Conservation (phyloP, 768 basidiomycete genomes). For the Collybia sordida region DNA sequence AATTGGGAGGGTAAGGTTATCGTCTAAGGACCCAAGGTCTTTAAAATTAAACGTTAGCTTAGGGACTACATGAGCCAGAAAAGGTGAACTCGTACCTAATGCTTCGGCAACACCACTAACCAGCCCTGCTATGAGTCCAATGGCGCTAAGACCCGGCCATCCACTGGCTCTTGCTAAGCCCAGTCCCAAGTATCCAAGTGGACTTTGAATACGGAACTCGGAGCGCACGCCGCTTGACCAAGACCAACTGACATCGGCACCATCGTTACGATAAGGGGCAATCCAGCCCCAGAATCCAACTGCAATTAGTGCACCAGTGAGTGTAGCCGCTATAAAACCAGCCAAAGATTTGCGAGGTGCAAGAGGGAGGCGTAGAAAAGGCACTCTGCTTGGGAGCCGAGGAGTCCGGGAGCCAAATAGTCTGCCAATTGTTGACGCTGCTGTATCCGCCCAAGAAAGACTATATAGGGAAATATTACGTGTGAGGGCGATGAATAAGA, state of each 20-base stretch:
- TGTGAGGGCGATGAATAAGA: not conserved
- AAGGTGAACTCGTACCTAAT: constrained; percentile 57
- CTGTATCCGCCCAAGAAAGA: constrained; percentile 94
- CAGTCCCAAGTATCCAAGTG: constrained; percentile 11
- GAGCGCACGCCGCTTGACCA: constrained; percentile 52
- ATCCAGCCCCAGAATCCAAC: constrained; percentile 70
- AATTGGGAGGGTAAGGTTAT: constrained; percentile 88
- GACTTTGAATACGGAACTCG: constrained; percentile 16
- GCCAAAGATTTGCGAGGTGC: constrained; percentile 84
- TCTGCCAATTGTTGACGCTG: constrained; percentile 91
- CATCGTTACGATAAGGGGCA: constrained; percentile 39
- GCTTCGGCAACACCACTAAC: constrained; percentile 89
- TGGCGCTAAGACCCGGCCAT: constrained; percentile 49
- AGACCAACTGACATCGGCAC: constrained; percentile 48
- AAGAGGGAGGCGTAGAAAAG: constrained; percentile 59
- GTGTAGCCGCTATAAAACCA: constrained; percentile 74
- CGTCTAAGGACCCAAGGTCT: constrained; percentile 87
- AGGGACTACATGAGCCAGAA: constrained; percentile 1
- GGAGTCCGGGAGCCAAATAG: constrained; percentile 73
- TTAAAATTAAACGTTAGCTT: constrained; percentile 4
- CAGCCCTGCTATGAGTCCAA: constrained; percentile 68
- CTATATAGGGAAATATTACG: constrained; percentile 35
- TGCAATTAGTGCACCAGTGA: constrained; percentile 70
- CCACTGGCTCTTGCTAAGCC: constrained; percentile 30
- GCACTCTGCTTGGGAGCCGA: constrained; percentile 37